These are phyloP conservation scores for Phytophthora melonis DNA, from an alignment of 352 stramenopile genomes.

Conservation along the genomic window DNA sequence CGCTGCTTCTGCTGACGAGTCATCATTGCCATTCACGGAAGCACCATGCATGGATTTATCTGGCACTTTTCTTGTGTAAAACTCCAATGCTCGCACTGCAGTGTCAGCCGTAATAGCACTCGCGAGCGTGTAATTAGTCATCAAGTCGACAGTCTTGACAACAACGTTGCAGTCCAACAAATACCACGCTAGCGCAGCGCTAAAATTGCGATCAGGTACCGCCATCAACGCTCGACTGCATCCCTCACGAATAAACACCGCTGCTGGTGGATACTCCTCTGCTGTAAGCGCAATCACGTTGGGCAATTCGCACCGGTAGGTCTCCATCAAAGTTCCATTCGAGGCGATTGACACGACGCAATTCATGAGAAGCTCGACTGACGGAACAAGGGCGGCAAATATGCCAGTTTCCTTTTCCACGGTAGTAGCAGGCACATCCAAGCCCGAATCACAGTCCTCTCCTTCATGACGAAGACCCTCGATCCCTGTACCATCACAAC, in stretches of 20 bases:
- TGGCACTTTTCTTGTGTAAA: conserved; percentile 6
- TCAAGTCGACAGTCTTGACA: conserved; percentile 53
- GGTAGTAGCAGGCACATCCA: neutral
- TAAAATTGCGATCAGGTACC: conserved; percentile 72
- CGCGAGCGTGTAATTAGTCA: conserved; percentile 50
- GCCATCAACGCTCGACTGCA: conserved; percentile 54
- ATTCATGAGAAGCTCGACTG: conserved; percentile 65
- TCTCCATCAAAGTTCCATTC: conserved; percentile 62
- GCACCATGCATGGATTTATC: conserved; percentile 8
- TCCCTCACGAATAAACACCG: conserved; percentile 59
- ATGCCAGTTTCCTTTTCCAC: neutral
- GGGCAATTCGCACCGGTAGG: conserved; percentile 74
- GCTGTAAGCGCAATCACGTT: conserved; percentile 70
- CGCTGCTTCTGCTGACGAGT: conserved; percentile 35
- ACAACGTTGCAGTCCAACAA: conserved; percentile 73
- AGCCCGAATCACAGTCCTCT: neutral
- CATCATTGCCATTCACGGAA: conserved; percentile 13
- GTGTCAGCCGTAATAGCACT: conserved; percentile 41
- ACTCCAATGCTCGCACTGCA: conserved; percentile 44
- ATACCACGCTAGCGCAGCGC: conserved; percentile 78
- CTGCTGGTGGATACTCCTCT: conserved; percentile 66
- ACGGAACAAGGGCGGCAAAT: conserved; percentile 39
- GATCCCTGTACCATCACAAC: neutral
- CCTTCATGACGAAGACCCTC: neutral
- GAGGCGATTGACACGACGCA: conserved; percentile 69